A percentile compares a stretch with the other conserved stretches of the same genome.
Evolutionary conservation across 495 filamentous ascomycete species (phyloP).

Genomic region (Tuber microsphaerosporum): DNA sequence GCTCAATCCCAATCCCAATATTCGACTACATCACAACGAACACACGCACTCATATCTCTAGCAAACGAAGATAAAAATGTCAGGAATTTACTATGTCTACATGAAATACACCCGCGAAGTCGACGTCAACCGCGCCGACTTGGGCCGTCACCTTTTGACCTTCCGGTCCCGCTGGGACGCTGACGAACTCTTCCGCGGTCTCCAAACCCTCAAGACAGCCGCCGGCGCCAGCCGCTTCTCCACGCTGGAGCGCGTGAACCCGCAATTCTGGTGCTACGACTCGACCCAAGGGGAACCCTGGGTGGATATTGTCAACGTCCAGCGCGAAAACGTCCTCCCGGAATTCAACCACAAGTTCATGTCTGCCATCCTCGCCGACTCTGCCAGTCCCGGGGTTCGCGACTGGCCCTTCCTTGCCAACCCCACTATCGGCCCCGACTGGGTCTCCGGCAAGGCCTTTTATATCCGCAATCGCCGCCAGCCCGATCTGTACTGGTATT

Average conservation of each 20-base stretch:
- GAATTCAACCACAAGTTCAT: slow-evolving; percentile 9
- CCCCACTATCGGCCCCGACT: slow-evolving; percentile 9
- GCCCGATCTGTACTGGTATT: slow-evolving; percentile 20
- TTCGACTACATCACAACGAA: not conserved
- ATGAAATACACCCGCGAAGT: slow-evolving; percentile 7
- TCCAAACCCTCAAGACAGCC: not conserved
- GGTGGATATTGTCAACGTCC: not conserved
- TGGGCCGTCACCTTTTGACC: slow-evolving; percentile 4
- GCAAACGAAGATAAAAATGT: not conserved
- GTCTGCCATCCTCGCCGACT: slow-evolving; percentile 5
- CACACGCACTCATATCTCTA: not conserved
- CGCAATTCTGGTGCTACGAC: slow-evolving; percentile 25
- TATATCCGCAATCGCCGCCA: slow-evolving; percentile 27
- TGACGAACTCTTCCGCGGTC: slow-evolving; percentile 19
- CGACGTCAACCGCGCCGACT: not conserved
- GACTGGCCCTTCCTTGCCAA: slow-evolving; percentile 10
- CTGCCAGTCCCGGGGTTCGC: not conserved
- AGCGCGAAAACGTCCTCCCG: not conserved
- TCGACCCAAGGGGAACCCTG: not conserved
- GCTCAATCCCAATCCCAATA: not conserved
- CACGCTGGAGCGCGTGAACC: slow-evolving; percentile 4
- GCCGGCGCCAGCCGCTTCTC: not conserved
- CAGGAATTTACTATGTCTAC: slow-evolving; percentile 17
- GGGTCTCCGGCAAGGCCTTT: slow-evolving; percentile 10
- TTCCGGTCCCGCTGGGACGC: slow-evolving; percentile 18